Percentiles rank a stretch among this genome's conserved stretches.
These are phyloP conservation scores for Coniferiporia weirii DNA, from an alignment of 1,284 basidiomycete genomes.

Conservation along the genomic window DNA sequence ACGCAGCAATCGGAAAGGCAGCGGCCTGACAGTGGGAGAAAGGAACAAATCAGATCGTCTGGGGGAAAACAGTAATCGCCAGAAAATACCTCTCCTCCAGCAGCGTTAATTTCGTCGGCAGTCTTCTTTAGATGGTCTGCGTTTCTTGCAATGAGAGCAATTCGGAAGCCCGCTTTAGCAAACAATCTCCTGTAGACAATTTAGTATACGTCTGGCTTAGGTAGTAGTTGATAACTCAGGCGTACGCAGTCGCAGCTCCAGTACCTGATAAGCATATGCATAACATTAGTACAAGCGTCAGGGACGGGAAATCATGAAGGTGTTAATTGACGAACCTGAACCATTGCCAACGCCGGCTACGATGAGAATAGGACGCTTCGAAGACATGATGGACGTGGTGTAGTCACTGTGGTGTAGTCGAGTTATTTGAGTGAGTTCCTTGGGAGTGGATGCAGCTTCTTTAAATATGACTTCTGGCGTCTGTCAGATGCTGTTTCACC, in stretches of 20 bases:
- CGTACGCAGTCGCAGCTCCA: conserved; percentile 18
- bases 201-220: background rate
- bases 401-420: background rate
- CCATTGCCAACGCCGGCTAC: conserved; percentile 8
- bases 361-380: conserved; percentile 3
- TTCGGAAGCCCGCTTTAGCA: conserved; percentile 23
- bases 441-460: background rate
- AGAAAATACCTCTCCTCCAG: conserved; percentile 22
- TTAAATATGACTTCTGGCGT: background rate
- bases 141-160: conserved; percentile 28
- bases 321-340: background rate
- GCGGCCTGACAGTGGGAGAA: conserved; percentile 19
- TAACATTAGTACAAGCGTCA: background rate
- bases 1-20: conserved; percentile 24
- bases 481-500: too few relatives aligned
- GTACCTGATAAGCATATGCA: conserved; percentile 5
- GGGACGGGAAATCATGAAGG: background rate
- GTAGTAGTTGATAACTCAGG: background rate
- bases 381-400: background rate
- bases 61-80: background rate
- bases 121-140: conserved; percentile 22
- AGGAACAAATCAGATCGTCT: background rate
- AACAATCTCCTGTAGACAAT: conserved; percentile 10
- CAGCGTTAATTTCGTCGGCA: conserved; percentile 22
- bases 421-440: background rate